Evolutionary conservation across 495 filamentous ascomycete genomes (phyloP).

Genomic region (Barbatosphaeria neglecta): DNA sequence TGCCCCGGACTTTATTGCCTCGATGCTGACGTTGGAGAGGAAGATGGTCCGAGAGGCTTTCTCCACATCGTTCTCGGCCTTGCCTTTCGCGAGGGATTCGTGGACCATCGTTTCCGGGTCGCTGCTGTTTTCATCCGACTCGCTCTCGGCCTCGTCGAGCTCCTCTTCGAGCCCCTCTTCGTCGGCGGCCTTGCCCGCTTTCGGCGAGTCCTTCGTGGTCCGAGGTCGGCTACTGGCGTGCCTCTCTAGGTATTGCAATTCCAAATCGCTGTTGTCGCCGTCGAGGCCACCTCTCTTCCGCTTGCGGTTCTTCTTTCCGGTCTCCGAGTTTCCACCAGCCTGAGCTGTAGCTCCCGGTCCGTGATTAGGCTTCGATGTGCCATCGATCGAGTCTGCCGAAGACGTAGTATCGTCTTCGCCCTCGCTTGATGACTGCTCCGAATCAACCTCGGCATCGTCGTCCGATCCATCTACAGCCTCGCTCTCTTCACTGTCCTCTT

Average conservation of each 20-base stretch:
- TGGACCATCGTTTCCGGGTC: constrained; percentile 28
- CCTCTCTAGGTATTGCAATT: not conserved
- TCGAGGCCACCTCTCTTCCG: not conserved
- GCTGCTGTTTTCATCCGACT: constrained; percentile 18
- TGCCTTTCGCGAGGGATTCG: constrained; percentile 36
- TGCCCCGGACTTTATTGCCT: constrained; percentile 68
- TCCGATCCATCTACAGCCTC: constrained; percentile 18
- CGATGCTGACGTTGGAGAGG: constrained; percentile 76
- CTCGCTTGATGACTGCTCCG: not conserved
- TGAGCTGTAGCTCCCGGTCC: not conserved
- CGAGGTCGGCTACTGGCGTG: not conserved
- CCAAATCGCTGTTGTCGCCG: not conserved
- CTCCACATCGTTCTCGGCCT: constrained; percentile 49
- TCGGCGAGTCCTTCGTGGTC: not conserved
- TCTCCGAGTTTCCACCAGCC: not conserved
- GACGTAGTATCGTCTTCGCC: not conserved
- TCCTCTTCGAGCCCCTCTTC: constrained; percentile 18
- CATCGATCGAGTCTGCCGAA: not conserved
- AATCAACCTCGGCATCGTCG: constrained; percentile 6
- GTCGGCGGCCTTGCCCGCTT: constrained; percentile 11
- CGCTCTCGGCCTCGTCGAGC: constrained; percentile 21
- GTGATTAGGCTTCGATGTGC: not conserved
- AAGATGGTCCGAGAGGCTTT: constrained; percentile 89
- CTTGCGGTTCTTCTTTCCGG: not conserved
- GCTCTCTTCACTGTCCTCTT: not conserved